Evolutionary conservation across 305 asterid species (phyloP), one percentile per base, ranked within the genome.

Genomic region (Plantago coronopus): DNA sequence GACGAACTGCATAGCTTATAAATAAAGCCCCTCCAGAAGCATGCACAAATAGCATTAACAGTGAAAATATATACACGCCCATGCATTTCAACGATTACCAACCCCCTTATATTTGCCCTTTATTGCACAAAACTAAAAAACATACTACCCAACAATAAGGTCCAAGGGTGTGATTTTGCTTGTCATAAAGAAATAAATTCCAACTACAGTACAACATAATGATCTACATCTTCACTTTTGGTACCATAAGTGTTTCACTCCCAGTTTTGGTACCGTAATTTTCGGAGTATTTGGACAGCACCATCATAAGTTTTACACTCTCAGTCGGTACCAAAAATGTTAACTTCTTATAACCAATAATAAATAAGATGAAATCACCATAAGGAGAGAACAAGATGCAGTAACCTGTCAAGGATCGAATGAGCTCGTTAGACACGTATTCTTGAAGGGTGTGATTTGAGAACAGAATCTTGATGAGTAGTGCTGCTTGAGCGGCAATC

Each of bases 401-500:
- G 62, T 68, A 77, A 89, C 97, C 97, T 63, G 96, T 85, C 81
- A 90, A 72, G 22, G 96, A 85, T 63, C 80, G 76, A 80, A 90
- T 71, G 27, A 87, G 82, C 69, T 90, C 97, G 48, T 79, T 85
- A 29, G 97, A 87, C 25, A 72, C 93, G 54, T 85, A 90, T 65
- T 90, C 95, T 78, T 87, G 96, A 69, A 90, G 95, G 57, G 93
- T 87, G 73, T 85, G 95, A 69, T 85, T 90, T 48, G 97, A 90
- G 70, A 90, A 87, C 67, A 90, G 69, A 73, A 81, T 74, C 62
- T 83, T 85, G 74, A 85, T 72, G 59, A 87, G 81, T 71, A 87
- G 56, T 47, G 97, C 74, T 20, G 96, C 87, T 76, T 90, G 97
- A 15, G 71, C 74, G 14, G 78, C 80, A 57, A 85, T 65, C 19